A percentile compares a stretch with the other conserved stretches of the same genome.
Evolutionary conservation across 345 rosid species (phyloP).

Genomic region (Diplotaxis tenuifolia): DNA sequence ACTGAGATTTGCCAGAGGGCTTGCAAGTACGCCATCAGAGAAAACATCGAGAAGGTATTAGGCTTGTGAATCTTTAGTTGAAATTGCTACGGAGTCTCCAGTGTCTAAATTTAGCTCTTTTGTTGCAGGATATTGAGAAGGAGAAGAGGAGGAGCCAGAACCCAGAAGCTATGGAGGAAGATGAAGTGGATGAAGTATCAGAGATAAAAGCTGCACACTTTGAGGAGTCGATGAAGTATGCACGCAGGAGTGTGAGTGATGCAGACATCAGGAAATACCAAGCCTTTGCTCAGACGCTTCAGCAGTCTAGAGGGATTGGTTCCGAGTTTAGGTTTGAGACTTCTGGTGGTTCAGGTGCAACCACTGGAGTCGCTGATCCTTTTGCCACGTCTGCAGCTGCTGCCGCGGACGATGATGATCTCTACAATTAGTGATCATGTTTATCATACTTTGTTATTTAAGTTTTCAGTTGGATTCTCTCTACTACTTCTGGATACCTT

Average conservation of each 20-base stretch:
- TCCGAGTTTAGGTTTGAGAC: conserved; percentile 71
- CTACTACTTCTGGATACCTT: neutral
- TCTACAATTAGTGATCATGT: conserved; percentile 51
- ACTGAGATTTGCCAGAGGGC: conserved; percentile 97
- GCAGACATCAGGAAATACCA: conserved; percentile 94
- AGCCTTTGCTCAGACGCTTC: conserved; percentile 95
- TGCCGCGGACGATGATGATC: conserved; percentile 78
- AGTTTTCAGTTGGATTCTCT: conserved; percentile 18
- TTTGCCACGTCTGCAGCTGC: conserved; percentile 69
- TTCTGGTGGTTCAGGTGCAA: conserved; percentile 53
- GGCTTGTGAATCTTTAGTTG: neutral
- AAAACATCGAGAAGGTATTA: conserved; percentile 74
- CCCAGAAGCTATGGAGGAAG: conserved; percentile 99
- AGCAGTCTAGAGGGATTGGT: conserved; percentile 95
- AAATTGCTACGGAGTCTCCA: neutral
- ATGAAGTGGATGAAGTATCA: conserved; percentile 69
- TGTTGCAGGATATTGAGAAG: conserved; percentile 81
- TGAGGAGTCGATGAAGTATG: conserved; percentile 96
- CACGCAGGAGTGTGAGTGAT: conserved; percentile 91
- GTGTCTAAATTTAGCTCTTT: neutral
- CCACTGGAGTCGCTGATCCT: conserved; percentile 64
- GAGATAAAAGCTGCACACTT: conserved; percentile 93
- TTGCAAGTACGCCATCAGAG: conserved; percentile 91
- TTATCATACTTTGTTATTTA: neutral
- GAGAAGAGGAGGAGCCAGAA: conserved; percentile 84